A percentile compares a stretch with the other conserved stretches of the same genome.
These are phyloP conservation scores for Sindora glabra DNA, from an alignment of 306 rosid genomes.

Conservation along the genomic window DNA sequence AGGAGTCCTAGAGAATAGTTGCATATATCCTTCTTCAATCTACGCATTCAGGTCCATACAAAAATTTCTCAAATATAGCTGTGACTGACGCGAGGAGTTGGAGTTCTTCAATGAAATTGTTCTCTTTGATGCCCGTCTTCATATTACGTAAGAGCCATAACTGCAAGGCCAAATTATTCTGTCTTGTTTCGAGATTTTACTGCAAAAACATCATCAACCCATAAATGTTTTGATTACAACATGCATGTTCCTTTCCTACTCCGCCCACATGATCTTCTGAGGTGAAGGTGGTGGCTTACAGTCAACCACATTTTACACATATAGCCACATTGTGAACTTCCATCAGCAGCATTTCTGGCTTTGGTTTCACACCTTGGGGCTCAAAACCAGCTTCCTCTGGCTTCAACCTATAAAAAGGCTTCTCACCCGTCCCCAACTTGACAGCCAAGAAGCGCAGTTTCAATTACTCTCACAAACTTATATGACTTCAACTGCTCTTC, in stretches of 20 bases:
- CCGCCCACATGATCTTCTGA: not conserved
- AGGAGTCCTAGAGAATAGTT: too few relatives aligned
- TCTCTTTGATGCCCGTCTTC: too few relatives aligned
- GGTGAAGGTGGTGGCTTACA: slow-evolving; percentile 20
- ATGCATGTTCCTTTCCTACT: not conserved
- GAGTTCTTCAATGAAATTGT: too few relatives aligned
- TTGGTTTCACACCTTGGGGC: slow-evolving; percentile 1
- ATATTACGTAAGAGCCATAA: too few relatives aligned
- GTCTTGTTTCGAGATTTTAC: not conserved
- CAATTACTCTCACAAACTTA: not conserved
- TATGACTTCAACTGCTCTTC: too few relatives aligned
- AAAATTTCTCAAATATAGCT: too few relatives aligned
- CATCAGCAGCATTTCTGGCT: not conserved
- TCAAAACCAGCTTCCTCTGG: not conserved
- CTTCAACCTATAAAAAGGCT: not conserved
- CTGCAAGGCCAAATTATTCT: not conserved
- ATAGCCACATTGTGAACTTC: slow-evolving; percentile 7
- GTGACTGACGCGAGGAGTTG: too few relatives aligned
- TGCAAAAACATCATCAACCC: not conserved
- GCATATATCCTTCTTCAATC: too few relatives aligned
- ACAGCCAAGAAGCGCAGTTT: not conserved
- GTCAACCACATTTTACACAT: slow-evolving; percentile 19
- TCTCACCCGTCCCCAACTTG: not conserved
- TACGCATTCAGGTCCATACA: too few relatives aligned
- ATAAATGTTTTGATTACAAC: not conserved